These are phyloP conservation scores for Nemania sp. DNA, from an alignment of 2,329 filamentous ascomycete genomes.

Conservation along the genomic window DNA sequence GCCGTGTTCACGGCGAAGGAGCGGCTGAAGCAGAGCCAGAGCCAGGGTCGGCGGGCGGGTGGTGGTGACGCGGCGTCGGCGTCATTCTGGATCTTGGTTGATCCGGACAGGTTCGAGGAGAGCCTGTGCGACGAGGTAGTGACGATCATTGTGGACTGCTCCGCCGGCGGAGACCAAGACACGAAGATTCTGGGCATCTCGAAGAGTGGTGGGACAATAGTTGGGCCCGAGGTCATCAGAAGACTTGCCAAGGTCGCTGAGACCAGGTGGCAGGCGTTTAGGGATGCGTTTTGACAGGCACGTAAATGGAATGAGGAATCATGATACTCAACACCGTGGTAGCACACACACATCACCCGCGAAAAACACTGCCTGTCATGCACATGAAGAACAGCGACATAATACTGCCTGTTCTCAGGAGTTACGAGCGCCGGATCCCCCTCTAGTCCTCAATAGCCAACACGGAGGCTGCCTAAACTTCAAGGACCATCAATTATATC, in stretches of 20 bases:
- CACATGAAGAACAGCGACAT: too few species aligned
- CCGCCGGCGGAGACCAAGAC: conserved; percentile 43
- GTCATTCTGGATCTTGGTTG: conserved; percentile 75
- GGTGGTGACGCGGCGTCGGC: conserved; percentile 44
- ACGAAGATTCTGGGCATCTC: conserved; percentile 72
- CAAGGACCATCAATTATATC: too few species aligned
- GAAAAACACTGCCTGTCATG: neutral
- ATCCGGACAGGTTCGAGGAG: conserved; percentile 92
- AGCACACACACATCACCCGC: neutral
- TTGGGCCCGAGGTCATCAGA: conserved; percentile 67
- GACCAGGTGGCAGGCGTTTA: conserved; percentile 66
- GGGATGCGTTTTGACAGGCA: conserved; percentile 27
- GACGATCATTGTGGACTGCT: conserved; percentile 77
- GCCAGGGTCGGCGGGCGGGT: conserved; percentile 32
- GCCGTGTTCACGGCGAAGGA: conserved; percentile 74
- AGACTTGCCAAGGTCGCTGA: conserved; percentile 63
- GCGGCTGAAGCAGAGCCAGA: conserved; percentile 48
- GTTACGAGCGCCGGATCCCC: too few species aligned
- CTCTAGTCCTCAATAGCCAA: too few species aligned
- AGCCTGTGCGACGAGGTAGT: conserved; percentile 79
- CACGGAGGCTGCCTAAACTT: too few species aligned
- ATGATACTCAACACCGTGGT: conserved; percentile 23
- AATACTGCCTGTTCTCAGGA: too few species aligned
- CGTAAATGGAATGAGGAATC: conserved; percentile 10
- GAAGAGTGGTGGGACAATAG: conserved; percentile 77